Evolutionary conservation across 257 asterid species (phyloP), one percentile per base, ranked within the genome.

Genomic region (Capsicum chinense): DNA sequence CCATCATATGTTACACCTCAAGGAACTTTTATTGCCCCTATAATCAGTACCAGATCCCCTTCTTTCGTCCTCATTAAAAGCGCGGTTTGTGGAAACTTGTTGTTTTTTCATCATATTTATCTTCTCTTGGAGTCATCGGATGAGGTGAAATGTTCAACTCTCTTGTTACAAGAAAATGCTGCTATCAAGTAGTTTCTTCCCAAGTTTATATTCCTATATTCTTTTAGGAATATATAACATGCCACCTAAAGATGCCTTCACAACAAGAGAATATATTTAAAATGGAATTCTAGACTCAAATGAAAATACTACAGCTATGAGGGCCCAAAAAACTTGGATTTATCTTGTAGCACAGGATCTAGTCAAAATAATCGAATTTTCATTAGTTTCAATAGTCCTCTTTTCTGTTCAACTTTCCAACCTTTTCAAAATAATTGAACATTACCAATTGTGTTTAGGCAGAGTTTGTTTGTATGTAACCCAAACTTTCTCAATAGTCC

Each of bases 1-100:
- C 91, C 93, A 90, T 89, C 26, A 52, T 26, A 7, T 1, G 57
- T 16, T 50, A 44, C 39, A 3, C 56, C 44, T 39, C 44, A 39
- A 39, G 44, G 3, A 3, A 9, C 17, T 63, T 59, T n/a, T 17
- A 59, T 59, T 60, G 67, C 35, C 67, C 2, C 35, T 8, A 60
- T 60, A 60, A 60, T 0, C 35, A 21, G 17, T 64, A 64, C 16
- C 17, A 26, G 19, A n/a, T n/a, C 6, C n/a, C 44, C 81, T 74
- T 76, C 21, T 76, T 26, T 76, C 9, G 21, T 26, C 48, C 48
- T 7, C 81, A 52, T 76, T 52, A 52, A 76, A 54, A 9, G 21
- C 48, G 5, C 0, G 2, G 4, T 52, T n/a, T 21, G 39, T 7
- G 15, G 7, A 50, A 76, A 26, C 4, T 52, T 8, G 26, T 76